A percentile compares a stretch with the other conserved stretches of the same genome.
Conservation (phyloP, 169 alveolate genomes). For the Plasmodium cynomolgi region DNA sequence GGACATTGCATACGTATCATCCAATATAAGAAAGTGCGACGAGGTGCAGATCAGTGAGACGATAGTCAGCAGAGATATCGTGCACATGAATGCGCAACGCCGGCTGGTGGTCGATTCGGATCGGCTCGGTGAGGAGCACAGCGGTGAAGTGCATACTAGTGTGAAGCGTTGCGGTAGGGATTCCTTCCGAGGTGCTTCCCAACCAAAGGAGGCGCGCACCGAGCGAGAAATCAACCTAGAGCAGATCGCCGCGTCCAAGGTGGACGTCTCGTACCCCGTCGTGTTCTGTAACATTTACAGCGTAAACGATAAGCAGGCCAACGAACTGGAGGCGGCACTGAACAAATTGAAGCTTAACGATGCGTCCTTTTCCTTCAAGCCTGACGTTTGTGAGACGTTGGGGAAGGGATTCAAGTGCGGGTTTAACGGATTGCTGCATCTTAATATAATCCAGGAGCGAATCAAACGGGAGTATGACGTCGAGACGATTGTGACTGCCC, state of each 20-base stretch:
- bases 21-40: constrained; percentile 59
- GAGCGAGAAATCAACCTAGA: constrained; percentile 3
- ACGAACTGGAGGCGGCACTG: constrained; percentile 84
- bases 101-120: constrained; percentile 46
- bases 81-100: background rate
- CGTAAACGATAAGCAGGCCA: constrained; percentile 83
- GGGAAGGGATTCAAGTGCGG: constrained; percentile 97
- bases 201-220: background rate
- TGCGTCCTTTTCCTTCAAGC: constrained; percentile 88
- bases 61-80: constrained; percentile 10
- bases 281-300: constrained; percentile 95
- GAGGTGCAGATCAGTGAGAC: constrained; percentile 49
- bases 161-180: constrained; percentile 42
- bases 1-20: constrained; percentile 63
- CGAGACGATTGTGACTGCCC: constrained; percentile 92
- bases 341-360: constrained; percentile 91
- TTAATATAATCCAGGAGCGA: constrained; percentile 94
- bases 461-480: constrained; percentile 90
- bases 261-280: constrained; percentile 87
- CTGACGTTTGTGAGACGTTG: constrained; percentile 90
- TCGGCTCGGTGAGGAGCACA: background rate
- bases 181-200: background rate
- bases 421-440: constrained; percentile 94
- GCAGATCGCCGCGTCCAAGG: constrained; percentile 33
- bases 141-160: background rate